Evolutionary conservation across 495 filamentous ascomycete species (phyloP).

Genomic region (Barbatosphaeria neglecta): DNA sequence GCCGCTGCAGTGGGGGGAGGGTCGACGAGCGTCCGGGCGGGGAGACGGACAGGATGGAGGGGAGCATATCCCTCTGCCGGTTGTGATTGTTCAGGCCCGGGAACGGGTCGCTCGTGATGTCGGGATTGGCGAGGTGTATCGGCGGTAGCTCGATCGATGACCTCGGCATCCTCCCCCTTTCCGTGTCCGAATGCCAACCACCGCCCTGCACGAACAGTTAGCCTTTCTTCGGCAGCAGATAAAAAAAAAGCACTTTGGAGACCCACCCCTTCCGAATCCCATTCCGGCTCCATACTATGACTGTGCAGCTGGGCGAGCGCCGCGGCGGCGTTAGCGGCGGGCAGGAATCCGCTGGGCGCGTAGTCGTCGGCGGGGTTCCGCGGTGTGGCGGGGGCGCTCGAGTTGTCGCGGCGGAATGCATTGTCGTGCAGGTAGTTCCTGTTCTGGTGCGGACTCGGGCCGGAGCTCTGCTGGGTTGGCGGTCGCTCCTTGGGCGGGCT

Average conservation of each 20-base stretch:
- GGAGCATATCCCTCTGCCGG: constrained; percentile 59
- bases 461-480: constrained; percentile 21
- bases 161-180: constrained; percentile 40
- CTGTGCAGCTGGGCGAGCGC: constrained; percentile 76
- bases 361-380: constrained; percentile 59
- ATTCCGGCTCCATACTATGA: constrained; percentile 67
- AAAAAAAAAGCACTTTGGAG: not conserved
- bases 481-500: constrained; percentile 75
- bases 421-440: constrained; percentile 32
- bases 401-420: constrained; percentile 48
- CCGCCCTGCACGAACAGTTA: constrained; percentile 48
- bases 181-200: constrained; percentile 63
- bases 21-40: constrained; percentile 81
- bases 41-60: constrained; percentile 68
- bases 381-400: constrained; percentile 60
- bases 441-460: constrained; percentile 16
- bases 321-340: constrained; percentile 68
- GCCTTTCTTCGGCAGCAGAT: constrained; percentile 8
- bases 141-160: constrained; percentile 66
- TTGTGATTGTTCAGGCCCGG: constrained; percentile 47
- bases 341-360: constrained; percentile 39
- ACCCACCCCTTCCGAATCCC: constrained; percentile 75
- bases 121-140: constrained; percentile 44
- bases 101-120: constrained; percentile 60
- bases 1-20: constrained; percentile 65